A percentile compares a stretch with the other conserved stretches of the same genome.
phyloP scores from a whole-genome alignment of 352 stramenopile genomes.

The Globisporangium splendens region DNA sequence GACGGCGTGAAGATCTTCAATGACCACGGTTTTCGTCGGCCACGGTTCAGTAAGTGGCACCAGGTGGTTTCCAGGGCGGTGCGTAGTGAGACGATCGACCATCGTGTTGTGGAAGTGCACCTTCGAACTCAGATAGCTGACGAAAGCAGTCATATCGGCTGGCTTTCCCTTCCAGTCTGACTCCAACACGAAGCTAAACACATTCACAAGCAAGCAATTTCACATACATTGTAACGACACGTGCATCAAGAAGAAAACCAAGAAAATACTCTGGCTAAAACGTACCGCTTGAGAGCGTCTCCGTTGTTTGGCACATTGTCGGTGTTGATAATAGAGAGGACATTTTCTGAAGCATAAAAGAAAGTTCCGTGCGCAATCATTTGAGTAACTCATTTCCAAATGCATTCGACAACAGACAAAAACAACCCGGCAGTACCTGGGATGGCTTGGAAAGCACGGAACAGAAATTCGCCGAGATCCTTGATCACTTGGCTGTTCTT shows the following conservation, averaged over 20 bases:
- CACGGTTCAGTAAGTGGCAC: conserved; percentile 58
- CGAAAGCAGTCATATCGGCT: conserved; percentile 20
- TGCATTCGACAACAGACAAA: neutral
- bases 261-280: no score
- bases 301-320: conserved; percentile 76
- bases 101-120: conserved; percentile 85
- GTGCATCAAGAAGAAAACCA: neutral
- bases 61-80: conserved; percentile 33
- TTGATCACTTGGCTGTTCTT: conserved; percentile 30
- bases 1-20: conserved; percentile 50
- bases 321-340: conserved; percentile 69
- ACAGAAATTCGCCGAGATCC: conserved; percentile 52
- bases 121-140: conserved; percentile 31
- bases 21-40: conserved; percentile 57
- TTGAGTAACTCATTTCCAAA: neutral
- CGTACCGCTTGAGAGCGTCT: conserved; percentile 34
- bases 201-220: no score
- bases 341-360: conserved; percentile 20
- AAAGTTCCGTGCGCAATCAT: no score
- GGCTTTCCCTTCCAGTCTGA: conserved; percentile 22
- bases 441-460: conserved; percentile 26
- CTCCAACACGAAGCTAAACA: conserved; percentile 22
- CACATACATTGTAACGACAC: no score
- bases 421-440: conserved; percentile 21
- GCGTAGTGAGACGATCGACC: conserved; percentile 67